Conservation (phyloP, 345 rosid species). For the Eucalyptus regnans region DNA sequence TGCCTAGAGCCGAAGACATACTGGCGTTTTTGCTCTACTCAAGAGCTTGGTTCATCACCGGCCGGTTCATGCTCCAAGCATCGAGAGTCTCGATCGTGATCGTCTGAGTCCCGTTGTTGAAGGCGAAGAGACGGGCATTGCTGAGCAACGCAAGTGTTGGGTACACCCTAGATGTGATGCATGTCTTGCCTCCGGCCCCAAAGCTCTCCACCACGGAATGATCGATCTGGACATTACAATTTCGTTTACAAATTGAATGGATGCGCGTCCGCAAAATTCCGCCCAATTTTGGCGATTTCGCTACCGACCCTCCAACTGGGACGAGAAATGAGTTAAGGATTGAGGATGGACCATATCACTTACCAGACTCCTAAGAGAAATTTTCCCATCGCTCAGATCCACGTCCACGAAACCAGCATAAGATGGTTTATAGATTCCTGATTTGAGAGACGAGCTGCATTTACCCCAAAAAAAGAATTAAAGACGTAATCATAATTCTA, state of each 20-base stretch:
- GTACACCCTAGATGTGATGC: slow-evolving; percentile 72
- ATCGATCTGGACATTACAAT: slow-evolving; percentile 33
- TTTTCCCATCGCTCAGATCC: slow-evolving; percentile 35
- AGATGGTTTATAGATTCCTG: slow-evolving; percentile 41
- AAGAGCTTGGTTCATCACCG: slow-evolving; percentile 20
- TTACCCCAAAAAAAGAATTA: background rate
- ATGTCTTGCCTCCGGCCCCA: slow-evolving; percentile 56
- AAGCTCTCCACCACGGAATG: slow-evolving; percentile 74
- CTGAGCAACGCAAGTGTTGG: slow-evolving; percentile 38
- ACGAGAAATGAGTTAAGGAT: background rate
- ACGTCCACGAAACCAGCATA: slow-evolving; percentile 77
- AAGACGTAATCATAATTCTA: background rate
- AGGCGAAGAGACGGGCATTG: slow-evolving; percentile 49
- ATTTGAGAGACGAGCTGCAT: slow-evolving; percentile 38
- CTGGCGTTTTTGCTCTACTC: background rate
- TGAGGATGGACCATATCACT: background rate
- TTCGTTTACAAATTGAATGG: background rate
- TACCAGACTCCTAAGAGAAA: slow-evolving; percentile 72
- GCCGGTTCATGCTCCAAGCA: slow-evolving; percentile 79
- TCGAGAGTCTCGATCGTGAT: slow-evolving; percentile 37
- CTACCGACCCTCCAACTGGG: background rate
- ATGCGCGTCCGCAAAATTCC: background rate
- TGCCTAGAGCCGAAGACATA: background rate
- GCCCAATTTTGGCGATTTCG: background rate
- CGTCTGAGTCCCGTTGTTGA: slow-evolving; percentile 58